Base-by-base conservation (phyloP, 768 basidiomycete species). In the Kwoniella botswanensis region DNA sequence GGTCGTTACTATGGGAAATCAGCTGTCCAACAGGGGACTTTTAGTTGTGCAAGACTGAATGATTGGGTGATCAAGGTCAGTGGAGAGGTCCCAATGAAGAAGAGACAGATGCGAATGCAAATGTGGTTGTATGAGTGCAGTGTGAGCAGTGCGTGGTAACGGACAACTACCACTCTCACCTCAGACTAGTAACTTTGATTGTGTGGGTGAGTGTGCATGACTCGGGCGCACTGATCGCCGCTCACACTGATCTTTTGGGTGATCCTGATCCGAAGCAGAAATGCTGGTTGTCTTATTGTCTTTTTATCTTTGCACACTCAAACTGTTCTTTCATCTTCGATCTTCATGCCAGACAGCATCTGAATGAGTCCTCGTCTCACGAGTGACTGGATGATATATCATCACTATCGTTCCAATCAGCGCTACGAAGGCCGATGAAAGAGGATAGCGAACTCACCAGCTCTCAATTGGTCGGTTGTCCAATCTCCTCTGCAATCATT, bases 181-280 rank as follows among this genome's bases (percentile, higher is more conserved):
- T 35, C 4, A 41, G 26, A 0, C 46, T 50, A 21, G 18, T n/a
- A 15, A 4, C 18, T 43, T 42, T 61, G 17, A 17, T 61, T 29
- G 29, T 15, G 57, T 58, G 3, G 12, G 9, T 58, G 1, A 2
- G 17, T 58, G 59, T 61, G 59, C 41, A 41, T 9, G 24, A 22
- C 2, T 17, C 21, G 64, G 64, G 64, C 64, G 64, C 64, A 57
- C 24, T 55, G 64, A 65, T 65, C 64, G 64, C 64, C 64, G 64
- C 55, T 21, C 43, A 55, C 55, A 42, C 42, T 61, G 59, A 42
- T 42, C 44, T 46, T 46, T 13, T 13, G 21, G 13, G 1, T 55
- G 15, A 55, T 22, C 21, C 11, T 55, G 21, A 55, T 55, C 15
- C 15, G 46, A 18, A 50, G 3, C 15, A 21, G 18, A 43, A 61